These are phyloP conservation scores for Yamadazyma diddensiae DNA, from an alignment of 1,139 yeast species.

Conservation along the genomic window DNA sequence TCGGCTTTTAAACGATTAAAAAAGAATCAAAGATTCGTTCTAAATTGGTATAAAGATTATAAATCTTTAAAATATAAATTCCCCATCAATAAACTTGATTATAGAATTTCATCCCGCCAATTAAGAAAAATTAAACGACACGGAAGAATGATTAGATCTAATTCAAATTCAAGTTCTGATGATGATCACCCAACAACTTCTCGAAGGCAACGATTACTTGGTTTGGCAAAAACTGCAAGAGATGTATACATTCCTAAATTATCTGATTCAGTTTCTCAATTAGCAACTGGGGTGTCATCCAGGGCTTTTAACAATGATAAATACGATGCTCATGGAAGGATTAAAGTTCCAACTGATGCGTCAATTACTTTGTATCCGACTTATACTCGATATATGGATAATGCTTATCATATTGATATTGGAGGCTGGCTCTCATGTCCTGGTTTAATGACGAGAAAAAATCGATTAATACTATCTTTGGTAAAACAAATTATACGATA, in stretches of 20 bases:
- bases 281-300: constrained; percentile 47
- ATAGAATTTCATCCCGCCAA: constrained; percentile 10
- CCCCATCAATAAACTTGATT: constrained; percentile 15
- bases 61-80: constrained; percentile 18
- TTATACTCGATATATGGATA: constrained; percentile 45
- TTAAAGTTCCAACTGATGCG: constrained; percentile 37
- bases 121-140: constrained; percentile 15
- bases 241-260: constrained; percentile 56
- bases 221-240: constrained; percentile 53
- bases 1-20: too few species aligned
- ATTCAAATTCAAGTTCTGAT: constrained; percentile 1
- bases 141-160: constrained; percentile 13
- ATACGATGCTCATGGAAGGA: constrained; percentile 29
- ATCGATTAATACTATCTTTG: constrained; percentile 62
- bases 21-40: too few species aligned
- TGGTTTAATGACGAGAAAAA: constrained; percentile 68
- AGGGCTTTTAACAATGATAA: constrained; percentile 29
- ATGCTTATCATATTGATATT: constrained; percentile 53
- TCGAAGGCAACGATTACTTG: constrained; percentile 39
- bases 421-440: constrained; percentile 76
- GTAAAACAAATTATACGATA: constrained; percentile 67
- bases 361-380: constrained; percentile 55
- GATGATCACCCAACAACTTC: constrained; percentile 8
- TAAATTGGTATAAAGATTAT: constrained; percentile 23
- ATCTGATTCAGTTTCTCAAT: constrained; percentile 45